Evolutionary conservation across 2,329 filamentous ascomycete genomes (phyloP), one percentile per base, ranked within the genome.

Genomic region (Cladobotryum mycophilum): DNA sequence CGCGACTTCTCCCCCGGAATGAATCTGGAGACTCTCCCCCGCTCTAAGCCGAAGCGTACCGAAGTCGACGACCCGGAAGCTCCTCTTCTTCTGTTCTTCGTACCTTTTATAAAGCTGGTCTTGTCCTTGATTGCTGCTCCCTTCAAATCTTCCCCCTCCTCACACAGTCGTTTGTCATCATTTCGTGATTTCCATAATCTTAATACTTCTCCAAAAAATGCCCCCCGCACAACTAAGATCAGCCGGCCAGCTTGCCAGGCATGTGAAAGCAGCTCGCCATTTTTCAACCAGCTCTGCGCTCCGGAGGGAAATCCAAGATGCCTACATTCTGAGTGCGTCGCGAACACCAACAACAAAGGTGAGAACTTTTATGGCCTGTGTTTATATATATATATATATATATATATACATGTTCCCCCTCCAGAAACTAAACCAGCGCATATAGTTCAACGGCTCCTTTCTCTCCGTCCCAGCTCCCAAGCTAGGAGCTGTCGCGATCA

Each of bases 331-430:
- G 56, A 91, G 89, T 64, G 93, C 88, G 11, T 81, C 91, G 14
- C 80, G 93, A 61, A 99, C 93, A 45, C 92, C 93, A 2, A 95
- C 89, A 15, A 88, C 84, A 58, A 95, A 93, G 76, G 91, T 93
- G 68, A 46, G 55, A 11, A 49, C 14, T 33, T 9, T 25, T 35
- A 3, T n/a, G n/a, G n/a, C n/a, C 1, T 47, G 25, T 11, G 8
- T 11, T 8, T 11, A 30, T 30, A 30, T 30, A 30, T 30, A 30
- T 25, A 25, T 25, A 25, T 25, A 25, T 8, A 30, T 5, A 30
- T 8, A 30, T 30, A 30, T 30, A 11, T 30, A 11, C 9, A 11
- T 30, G 25, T 30, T 30, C 2, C 9, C 6, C 8, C 7, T 25
- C 22, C 6, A 11, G 8, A 30, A 30, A 30, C 25, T 30, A 30